Evolutionary conservation across 2,329 filamentous ascomycete species (phyloP), one percentile per base, ranked within the genome.

Genomic region (Fusarium sp.): DNA sequence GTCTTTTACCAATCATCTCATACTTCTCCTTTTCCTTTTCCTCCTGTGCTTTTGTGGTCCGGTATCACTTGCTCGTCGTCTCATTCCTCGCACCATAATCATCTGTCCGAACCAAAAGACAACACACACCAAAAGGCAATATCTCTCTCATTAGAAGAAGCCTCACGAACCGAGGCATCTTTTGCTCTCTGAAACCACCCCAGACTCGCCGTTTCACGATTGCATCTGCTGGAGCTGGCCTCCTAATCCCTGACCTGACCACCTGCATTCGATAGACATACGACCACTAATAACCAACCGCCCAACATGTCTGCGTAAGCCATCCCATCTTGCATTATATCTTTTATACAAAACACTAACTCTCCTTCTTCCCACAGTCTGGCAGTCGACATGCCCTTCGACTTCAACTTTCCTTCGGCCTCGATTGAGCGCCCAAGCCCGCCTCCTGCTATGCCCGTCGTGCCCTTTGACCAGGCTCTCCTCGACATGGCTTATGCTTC

Each of bases 371-470:
- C 14, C 8, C 20, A 60, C 78, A 90, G 88, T 88, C 88, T 90
- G 87, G 87, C 83, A 89, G 88, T 85, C 83, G 86, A 88, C 84
- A 87, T 91, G 83, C 84, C 89, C 67, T 91, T 91, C 80, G 87
- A 90, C 82, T 91, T 91, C 82, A 85, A 83, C 71, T 91, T 89
- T 77, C 86, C 87, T 40, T 79, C 79, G 20, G 78, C 78, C 67
- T 79, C 79, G 16, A 78, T 81, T 40, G 79, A 80, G 71, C 77
- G 77, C 55, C 78, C 79, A 64, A 74, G 76, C 42, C 79, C 79
- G 14, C 80, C 80, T 65, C 77, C 79, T 49, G 31, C 61, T 64
- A 75, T 81, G 75, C 71, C 72, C 77, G 89, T 86, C 79, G 58
- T 78, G 44, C 84, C 84, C 69, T 90, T 90, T 82, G 88, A 91